Conservation (phyloP, 805 yeast species). For the Saturnispora zaruensis region DNA sequence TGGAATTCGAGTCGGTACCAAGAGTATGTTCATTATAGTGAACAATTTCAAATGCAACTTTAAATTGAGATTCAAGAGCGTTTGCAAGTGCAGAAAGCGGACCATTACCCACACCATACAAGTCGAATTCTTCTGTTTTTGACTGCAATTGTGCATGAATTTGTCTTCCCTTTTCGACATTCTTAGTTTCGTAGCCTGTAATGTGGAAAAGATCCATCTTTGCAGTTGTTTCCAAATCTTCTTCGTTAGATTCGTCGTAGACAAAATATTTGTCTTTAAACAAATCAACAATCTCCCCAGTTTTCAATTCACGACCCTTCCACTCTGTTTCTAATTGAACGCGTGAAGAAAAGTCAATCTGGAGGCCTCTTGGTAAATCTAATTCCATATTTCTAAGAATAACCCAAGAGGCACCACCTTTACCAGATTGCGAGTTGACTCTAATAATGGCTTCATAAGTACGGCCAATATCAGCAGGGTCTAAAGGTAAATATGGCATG, state of each 20-base stretch:
- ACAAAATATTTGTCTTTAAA: conserved; percentile 50
- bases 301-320: conserved; percentile 62
- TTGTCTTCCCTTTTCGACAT: conserved; percentile 32
- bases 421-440: conserved; percentile 81
- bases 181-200: conserved; percentile 23
- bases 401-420: conserved; percentile 88
- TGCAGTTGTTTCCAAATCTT: conserved; percentile 12
- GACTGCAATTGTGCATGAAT: conserved; percentile 43
- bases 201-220: conserved; percentile 19
- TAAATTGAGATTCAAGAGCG: conserved; percentile 45
- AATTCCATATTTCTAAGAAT: conserved; percentile 66
- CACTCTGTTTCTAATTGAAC: conserved; percentile 66
- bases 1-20: conserved; percentile 60
- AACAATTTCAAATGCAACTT: conserved; percentile 48
- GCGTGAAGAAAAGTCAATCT: conserved; percentile 61
- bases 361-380: conserved; percentile 75
- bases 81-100: conserved; percentile 70
- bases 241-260: conserved; percentile 22
- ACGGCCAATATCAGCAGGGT: conserved; percentile 78
- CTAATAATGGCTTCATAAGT: conserved; percentile 89
- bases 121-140: conserved; percentile 22
- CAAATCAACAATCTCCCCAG: conserved; percentile 54
- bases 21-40: conserved; percentile 74
- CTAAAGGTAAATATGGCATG: conserved; percentile 76
- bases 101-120: conserved; percentile 70